Conservation (phyloP, 805 yeast genomes). For the Teunomyces panamensis region DNA sequence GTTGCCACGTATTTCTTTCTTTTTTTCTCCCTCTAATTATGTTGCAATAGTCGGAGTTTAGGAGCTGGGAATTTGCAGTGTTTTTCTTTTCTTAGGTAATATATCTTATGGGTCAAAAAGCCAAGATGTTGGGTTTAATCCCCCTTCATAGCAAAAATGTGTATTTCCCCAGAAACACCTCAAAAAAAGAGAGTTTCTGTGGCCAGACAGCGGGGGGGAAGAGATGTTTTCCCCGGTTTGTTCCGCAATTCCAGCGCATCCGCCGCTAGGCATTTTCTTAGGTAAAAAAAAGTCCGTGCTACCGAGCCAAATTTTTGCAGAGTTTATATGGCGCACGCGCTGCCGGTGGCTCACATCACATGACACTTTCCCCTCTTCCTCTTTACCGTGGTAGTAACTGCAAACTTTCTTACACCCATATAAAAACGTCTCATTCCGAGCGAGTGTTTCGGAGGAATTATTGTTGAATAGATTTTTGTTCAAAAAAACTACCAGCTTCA, state of each 20-base stretch:
- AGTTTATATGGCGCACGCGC: neutral
- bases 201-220: neutral
- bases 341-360: neutral
- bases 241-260: neutral
- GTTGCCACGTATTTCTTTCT: no score
- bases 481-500: no score
- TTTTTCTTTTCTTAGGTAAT: no score
- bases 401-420: neutral
- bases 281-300: neutral
- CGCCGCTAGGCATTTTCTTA: neutral
- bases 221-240: neutral
- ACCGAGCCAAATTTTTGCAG: neutral
- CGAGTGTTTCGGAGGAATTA: no score
- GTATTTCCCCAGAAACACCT: neutral
- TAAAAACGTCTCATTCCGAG: neutral
- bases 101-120: no score
- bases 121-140: no score
- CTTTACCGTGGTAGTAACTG: neutral
- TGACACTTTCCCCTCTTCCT: conserved; percentile 1
- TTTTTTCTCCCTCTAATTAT: no score
- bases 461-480: no score
- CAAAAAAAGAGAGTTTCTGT: neutral
- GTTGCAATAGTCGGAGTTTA: no score
- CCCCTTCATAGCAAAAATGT: no score
- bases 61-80: no score